A percentile compares a stretch with the other conserved stretches of the same genome.
Conservation (phyloP, 1,284 basidiomycete species). For the Phellopilus nigrolimitatus region DNA sequence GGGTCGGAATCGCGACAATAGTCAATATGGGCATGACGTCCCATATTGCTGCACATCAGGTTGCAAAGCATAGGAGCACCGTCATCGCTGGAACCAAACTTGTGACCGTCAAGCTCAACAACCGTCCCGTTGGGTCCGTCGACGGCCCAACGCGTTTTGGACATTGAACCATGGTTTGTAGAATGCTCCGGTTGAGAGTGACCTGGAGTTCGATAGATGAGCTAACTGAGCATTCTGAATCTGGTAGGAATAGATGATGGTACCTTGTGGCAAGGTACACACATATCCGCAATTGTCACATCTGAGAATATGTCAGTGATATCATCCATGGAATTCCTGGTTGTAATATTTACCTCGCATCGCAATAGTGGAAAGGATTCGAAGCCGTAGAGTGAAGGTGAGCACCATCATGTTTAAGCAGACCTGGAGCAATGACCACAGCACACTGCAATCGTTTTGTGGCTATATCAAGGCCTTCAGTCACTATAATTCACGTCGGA, state of each 20-base stretch:
- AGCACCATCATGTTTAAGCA: conserved; percentile 37
- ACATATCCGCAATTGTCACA: conserved; percentile 55
- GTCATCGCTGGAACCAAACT: conserved; percentile 51
- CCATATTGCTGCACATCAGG: conserved; percentile 49
- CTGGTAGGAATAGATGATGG: background rate
- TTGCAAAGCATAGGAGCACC: conserved; percentile 64
- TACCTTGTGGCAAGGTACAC: conserved; percentile 54
- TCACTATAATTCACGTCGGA: background rate
- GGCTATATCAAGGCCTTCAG: conserved; percentile 20
- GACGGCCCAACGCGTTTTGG: conserved; percentile 48
- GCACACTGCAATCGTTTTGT: conserved; percentile 46
- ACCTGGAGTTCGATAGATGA: conserved; percentile 32
- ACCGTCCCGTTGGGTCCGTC: conserved; percentile 42
- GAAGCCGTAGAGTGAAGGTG: conserved; percentile 45
- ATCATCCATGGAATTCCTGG: background rate
- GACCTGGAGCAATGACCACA: conserved; percentile 40
- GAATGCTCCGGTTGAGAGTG: conserved; percentile 58
- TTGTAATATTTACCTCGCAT: conserved; percentile 34
- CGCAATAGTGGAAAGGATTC: conserved; percentile 45
- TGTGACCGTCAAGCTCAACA: conserved; percentile 50
- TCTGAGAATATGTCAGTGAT: conserved; percentile 27
- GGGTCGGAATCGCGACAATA: conserved; percentile 43
- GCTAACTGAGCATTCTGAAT: conserved; percentile 1
- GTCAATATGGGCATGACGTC: conserved; percentile 52
- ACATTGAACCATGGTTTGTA: conserved; percentile 62